phyloP scores from a whole-genome alignment of 768 basidiomycete species.

The Kwoniella dejecticola region DNA sequence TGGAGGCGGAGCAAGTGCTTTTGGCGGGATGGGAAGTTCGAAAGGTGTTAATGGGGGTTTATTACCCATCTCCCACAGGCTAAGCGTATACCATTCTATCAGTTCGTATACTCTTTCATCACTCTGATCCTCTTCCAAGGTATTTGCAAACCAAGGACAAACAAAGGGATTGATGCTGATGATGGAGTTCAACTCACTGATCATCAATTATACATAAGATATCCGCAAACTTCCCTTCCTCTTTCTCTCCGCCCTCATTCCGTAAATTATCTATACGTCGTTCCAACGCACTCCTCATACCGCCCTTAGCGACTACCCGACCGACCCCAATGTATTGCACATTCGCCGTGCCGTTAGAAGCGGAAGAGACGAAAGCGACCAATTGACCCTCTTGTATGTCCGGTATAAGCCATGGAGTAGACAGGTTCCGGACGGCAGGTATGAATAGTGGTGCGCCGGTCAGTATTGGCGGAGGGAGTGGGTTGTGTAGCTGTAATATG shows the following conservation, averaged over 20 bases:
- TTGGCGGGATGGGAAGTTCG: constrained; percentile 25
- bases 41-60: constrained; percentile 34
- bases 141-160: too few species aligned
- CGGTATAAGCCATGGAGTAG: constrained; percentile 40
- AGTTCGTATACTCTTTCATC: too few species aligned
- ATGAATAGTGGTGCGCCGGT: constrained; percentile 53
- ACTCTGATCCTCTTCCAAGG: too few species aligned
- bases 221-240: constrained; percentile 50
- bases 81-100: constrained; percentile 6
- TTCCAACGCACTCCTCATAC: constrained; percentile 47
- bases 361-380: constrained; percentile 41
- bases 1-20: constrained; percentile 29
- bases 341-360: constrained; percentile 14
- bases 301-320: constrained; percentile 41
- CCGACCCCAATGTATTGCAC: constrained; percentile 48
- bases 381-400: constrained; percentile 43
- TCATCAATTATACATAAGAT: constrained; percentile 50
- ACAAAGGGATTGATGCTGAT: background rate
- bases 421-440: constrained; percentile 47
- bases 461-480: constrained; percentile 49
- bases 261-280: constrained; percentile 29
- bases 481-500: constrained; percentile 46
- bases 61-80: constrained; percentile 51
- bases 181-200: constrained; percentile 39
- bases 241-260: constrained; percentile 28